A percentile compares a stretch with the other conserved stretches of the same genome.
Conservation (phyloP, 495 filamentous ascomycete genomes). For the Penicillium robsamsonii region DNA sequence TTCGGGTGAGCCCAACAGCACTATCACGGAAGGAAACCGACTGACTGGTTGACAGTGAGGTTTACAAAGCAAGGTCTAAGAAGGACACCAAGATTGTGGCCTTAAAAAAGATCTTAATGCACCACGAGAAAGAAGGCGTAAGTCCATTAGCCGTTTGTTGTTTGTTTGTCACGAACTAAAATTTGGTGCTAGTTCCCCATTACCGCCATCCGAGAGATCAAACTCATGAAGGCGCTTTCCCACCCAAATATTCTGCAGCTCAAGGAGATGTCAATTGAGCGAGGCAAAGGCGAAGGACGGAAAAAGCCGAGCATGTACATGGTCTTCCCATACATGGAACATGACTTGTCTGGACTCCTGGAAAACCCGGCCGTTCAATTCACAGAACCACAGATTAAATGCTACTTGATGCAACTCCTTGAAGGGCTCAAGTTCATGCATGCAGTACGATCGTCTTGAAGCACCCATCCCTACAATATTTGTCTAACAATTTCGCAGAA, state of each 20-base stretch:
- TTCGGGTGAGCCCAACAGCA: conserved; percentile 67
- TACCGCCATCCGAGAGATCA: conserved; percentile 96
- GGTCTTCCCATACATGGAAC: conserved; percentile 99
- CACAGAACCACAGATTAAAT: conserved; percentile 89
- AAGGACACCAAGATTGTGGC: conserved; percentile 72
- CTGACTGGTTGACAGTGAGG: conserved; percentile 60
- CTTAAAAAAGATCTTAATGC: conserved; percentile 96
- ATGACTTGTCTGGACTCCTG: conserved; percentile 91
- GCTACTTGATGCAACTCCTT: conserved; percentile 92
- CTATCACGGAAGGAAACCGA: background rate
- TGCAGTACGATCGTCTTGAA: conserved; percentile 46
- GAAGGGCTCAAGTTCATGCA: conserved; percentile 89
- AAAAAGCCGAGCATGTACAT: conserved; percentile 94
- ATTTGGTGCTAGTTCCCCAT: conserved; percentile 70
- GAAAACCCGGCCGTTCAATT: conserved; percentile 90
- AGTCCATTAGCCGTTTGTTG: conserved; percentile 23
- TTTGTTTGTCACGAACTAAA: conserved; percentile 8
- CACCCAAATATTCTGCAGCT: conserved; percentile 85
- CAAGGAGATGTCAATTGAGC: conserved; percentile 94
- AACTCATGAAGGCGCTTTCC: conserved; percentile 88
- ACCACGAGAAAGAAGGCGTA: conserved; percentile 92
- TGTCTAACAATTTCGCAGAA: conserved; percentile 43
- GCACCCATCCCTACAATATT: background rate
- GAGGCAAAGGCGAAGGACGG: conserved; percentile 69
- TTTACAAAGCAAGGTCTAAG: conserved; percentile 81